Percentiles rank a stretch among this genome's conserved stretches.
Evolutionary conservation across 768 basidiomycete species (phyloP).

Genomic region (Tulasnella sp.): DNA sequence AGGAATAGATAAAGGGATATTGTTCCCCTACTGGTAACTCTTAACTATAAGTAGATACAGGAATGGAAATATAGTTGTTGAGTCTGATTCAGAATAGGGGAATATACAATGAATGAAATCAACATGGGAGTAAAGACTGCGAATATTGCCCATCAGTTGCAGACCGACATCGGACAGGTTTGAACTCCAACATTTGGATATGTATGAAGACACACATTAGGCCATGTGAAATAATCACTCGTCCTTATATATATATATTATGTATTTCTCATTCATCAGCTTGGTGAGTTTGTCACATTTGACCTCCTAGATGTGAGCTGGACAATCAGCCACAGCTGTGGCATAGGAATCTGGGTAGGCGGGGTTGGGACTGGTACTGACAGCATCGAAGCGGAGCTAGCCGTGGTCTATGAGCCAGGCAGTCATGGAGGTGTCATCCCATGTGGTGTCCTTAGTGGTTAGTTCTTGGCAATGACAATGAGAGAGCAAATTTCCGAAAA

Average conservation of each 20-base stretch:
- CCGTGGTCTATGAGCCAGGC: slow-evolving; percentile 66
- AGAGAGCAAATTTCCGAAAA: no score
- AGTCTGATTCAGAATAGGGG: no score
- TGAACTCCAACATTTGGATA: no score
- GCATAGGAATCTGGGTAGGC: background rate
- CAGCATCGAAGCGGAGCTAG: slow-evolving; percentile 45
- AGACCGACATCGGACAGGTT: no score
- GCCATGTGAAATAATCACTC: slow-evolving; percentile 74
- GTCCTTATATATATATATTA: slow-evolving; percentile 35
- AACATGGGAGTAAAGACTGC: no score
- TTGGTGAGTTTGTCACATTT: slow-evolving; percentile 67
- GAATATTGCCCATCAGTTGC: no score
- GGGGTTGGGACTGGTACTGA: no score
- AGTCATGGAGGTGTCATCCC: slow-evolving; percentile 53
- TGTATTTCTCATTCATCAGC: slow-evolving; percentile 60
- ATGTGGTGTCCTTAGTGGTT: slow-evolving; percentile 31
- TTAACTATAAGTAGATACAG: no score
- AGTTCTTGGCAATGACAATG: slow-evolving; percentile 72
- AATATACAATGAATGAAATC: no score
- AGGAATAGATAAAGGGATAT: no score
- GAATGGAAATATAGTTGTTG: no score
- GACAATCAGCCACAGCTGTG: background rate
- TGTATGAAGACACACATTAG: slow-evolving; percentile 81
- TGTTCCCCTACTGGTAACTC: no score
- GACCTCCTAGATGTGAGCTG: slow-evolving; percentile 29